phyloP scores from a whole-genome alignment of 345 rosid species.

The Rhizophora apiculata region DNA sequence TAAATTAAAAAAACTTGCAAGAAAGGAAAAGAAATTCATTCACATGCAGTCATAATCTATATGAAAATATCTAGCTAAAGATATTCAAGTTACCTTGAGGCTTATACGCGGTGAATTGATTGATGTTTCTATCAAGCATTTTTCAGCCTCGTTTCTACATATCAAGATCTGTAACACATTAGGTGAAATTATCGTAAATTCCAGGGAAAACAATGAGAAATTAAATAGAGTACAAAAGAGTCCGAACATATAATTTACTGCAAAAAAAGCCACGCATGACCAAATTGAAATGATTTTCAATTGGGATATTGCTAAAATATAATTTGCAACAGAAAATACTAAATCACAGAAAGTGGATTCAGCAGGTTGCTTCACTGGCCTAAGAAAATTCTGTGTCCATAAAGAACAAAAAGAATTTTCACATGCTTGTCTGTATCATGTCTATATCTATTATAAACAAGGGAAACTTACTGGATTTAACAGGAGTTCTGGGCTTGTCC shows the following conservation, averaged over 20 bases:
- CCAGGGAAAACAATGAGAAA: background rate
- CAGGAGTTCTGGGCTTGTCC: conserved; percentile 94
- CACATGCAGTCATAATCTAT: background rate
- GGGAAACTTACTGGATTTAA: conserved; percentile 73
- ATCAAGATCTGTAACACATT: conserved; percentile 61
- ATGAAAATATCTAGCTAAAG: conserved; percentile 6
- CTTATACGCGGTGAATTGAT: conserved; percentile 92
- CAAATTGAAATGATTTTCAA: background rate
- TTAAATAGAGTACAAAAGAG: too few relatives aligned
- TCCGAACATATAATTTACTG: too few relatives aligned
- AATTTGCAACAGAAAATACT: background rate
- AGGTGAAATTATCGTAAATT: background rate
- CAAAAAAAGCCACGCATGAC: background rate
- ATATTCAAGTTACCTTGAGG: conserved; percentile 61
- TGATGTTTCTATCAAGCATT: conserved; percentile 92
- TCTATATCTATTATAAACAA: too few relatives aligned
- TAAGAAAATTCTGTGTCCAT: background rate
- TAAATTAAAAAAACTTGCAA: too few relatives aligned
- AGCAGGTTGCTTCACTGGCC: background rate
- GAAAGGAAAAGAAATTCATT: background rate
- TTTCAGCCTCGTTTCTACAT: conserved; percentile 93
- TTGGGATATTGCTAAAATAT: background rate
- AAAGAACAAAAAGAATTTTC: background rate
- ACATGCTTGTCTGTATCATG: too few relatives aligned
- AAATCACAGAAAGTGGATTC: background rate